Evolutionary conservation across 1,284 basidiomycete species (phyloP), one percentile per base, ranked within the genome.

Genomic region (Boletus albobrunnescens): DNA sequence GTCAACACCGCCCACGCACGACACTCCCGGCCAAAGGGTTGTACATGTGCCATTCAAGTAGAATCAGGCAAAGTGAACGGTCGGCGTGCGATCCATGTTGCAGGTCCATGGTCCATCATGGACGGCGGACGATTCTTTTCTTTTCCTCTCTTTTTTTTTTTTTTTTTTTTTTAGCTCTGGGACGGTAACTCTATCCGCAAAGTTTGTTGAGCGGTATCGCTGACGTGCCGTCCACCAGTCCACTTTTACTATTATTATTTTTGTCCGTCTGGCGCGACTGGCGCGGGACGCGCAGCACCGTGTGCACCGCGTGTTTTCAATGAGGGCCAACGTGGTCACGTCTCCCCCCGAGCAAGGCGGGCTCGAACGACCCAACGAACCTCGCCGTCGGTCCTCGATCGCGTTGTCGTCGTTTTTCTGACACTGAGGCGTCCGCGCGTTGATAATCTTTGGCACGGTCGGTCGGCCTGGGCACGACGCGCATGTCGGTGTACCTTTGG

Each of bases 291-390:
- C 57, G 52, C 48, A 58, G 53, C 36, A 44, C 42, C 17, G 23
- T 35, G 37, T 16, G 1, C 3, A 24, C 56, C 44, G 52, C 57
- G 56, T 58, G 57, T 58, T 53, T 58, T 57, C 56, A 61, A 57
- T 36, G 56, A 58, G 56, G 56, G 52, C 1, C 31, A 36, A 28
- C 30, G n/a, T 41, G 44, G 30, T 32, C 31, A 32, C 17, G 9
- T 17, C 36, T 22, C 22, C 44, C 31, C 24, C 19, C 31, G 44
- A 55, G 57, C 44, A 36, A 35, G 32, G 41, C 17, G 20, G 41
- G 35, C 31, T 30, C 19, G 17, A 46, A 45, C 32, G 20, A 39
- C 36, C 14, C 43, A 40, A 11, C 44, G 24, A 17, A 32, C 38
- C 33, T 27, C 20, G 26, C 4, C 6, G 33, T 33, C 20, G 51